Percentiles rank a stretch among this genome's conserved stretches.
These are phyloP conservation scores for Hortiboletus campestris DNA, from an alignment of 768 basidiomycete species.

Conservation along the genomic window DNA sequence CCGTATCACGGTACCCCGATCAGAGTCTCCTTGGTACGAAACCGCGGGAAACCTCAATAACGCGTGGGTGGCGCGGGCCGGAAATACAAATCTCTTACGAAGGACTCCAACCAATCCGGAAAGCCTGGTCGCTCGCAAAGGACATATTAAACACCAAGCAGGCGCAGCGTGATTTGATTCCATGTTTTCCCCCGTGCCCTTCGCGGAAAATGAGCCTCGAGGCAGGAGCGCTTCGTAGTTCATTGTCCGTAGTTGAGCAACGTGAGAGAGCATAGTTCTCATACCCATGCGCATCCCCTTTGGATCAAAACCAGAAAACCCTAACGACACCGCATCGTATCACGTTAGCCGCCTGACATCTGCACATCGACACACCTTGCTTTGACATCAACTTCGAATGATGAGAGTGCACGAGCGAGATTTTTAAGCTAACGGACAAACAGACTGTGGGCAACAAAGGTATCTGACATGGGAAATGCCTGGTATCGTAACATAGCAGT, in stretches of 20 bases:
- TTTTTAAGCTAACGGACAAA: neutral
- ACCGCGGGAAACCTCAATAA: neutral
- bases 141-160: conserved; percentile 4
- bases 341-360: neutral
- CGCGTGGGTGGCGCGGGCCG: no score
- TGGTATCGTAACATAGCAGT: neutral
- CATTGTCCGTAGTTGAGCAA: neutral
- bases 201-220: conserved; percentile 5
- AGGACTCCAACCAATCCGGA: neutral
- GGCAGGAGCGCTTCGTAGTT: conserved; percentile 1
- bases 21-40: neutral
- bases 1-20: no score
- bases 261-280: conserved; percentile 1
- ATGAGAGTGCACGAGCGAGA: neutral
- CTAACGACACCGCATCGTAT: neutral
- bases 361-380: neutral
- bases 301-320: neutral
- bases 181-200: neutral
- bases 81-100: neutral
- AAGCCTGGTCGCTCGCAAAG: neutral
- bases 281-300: neutral
- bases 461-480: neutral
- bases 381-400: neutral
- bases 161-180: conserved; percentile 3
- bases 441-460: neutral